Percentiles rank a stretch among this genome's conserved stretches.
Conservation (phyloP, 192 early-diverging fungal genomes). For the Neocallimastix lanati region DNA sequence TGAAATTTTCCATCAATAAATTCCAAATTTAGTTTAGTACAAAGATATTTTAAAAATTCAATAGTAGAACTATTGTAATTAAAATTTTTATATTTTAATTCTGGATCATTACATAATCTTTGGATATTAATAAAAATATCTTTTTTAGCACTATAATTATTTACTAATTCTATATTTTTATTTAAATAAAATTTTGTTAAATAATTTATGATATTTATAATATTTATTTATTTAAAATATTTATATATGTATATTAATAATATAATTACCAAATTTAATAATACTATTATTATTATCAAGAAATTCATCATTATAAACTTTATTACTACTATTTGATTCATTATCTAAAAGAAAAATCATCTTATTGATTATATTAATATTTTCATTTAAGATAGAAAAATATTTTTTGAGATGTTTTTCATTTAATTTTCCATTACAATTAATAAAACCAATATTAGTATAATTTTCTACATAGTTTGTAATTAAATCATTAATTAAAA, state of each 20-base stretch:
- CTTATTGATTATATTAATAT: background rate
- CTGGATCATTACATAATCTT: background rate
- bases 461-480: background rate
- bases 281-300: background rate
- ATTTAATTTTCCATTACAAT: background rate
- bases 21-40: background rate
- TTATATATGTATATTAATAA: too few species aligned
- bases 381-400: background rate
- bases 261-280: background rate
- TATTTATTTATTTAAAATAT: too few species aligned
- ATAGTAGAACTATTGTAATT: background rate
- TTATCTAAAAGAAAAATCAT: background rate
- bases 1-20: background rate
- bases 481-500: background rate
- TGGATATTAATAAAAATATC: background rate
- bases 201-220: too few species aligned
- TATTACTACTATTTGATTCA: too few species aligned
- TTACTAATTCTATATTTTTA: background rate
- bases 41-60: background rate
- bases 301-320: too few species aligned
- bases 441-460: background rate
- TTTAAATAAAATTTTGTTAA: background rate
- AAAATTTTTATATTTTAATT: background rate
- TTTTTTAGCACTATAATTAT: background rate
- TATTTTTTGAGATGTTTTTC: background rate